A percentile compares a stretch with the other conserved stretches of the same genome.
Conservation (phyloP, 371 early-diverging fungal species). For the Mortierella sp. region DNA sequence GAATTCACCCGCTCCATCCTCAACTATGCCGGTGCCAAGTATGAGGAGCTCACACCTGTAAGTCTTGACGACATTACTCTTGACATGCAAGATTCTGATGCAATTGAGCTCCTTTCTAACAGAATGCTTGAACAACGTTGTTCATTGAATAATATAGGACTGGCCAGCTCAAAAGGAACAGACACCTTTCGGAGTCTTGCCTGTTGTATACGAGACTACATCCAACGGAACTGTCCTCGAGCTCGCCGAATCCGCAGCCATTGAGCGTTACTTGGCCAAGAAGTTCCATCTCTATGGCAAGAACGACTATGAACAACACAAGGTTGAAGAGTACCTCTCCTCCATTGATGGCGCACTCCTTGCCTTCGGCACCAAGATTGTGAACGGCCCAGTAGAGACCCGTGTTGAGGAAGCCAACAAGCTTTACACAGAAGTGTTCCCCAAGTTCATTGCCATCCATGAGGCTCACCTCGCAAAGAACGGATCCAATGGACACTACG, state of each 20-base stretch:
- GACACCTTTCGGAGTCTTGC: conserved; percentile 54
- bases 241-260: conserved; percentile 56
- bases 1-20: conserved; percentile 37
- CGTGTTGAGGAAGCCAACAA: conserved; percentile 29
- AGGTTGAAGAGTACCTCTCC: conserved; percentile 30
- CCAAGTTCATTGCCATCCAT: conserved; percentile 20
- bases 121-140: no score
- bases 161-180: conserved; percentile 56
- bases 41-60: conserved; percentile 34
- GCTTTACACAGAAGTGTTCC: no score
- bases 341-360: conserved; percentile 14
- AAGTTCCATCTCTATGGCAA: conserved; percentile 45
- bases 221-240: conserved; percentile 45
- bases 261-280: conserved; percentile 57
- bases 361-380: conserved; percentile 10
- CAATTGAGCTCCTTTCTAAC: no score
- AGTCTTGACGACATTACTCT: neutral
- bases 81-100: no score
- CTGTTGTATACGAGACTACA: conserved; percentile 55
- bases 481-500: conserved; percentile 40
- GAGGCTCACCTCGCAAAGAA: conserved; percentile 31
- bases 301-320: conserved; percentile 34
- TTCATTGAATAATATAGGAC: conserved; percentile 23
- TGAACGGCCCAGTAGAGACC: conserved; percentile 16
- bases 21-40: conserved; percentile 23